Conservation (phyloP, 441 rosid genomes). For the Hypseocharis bilobata region DNA sequence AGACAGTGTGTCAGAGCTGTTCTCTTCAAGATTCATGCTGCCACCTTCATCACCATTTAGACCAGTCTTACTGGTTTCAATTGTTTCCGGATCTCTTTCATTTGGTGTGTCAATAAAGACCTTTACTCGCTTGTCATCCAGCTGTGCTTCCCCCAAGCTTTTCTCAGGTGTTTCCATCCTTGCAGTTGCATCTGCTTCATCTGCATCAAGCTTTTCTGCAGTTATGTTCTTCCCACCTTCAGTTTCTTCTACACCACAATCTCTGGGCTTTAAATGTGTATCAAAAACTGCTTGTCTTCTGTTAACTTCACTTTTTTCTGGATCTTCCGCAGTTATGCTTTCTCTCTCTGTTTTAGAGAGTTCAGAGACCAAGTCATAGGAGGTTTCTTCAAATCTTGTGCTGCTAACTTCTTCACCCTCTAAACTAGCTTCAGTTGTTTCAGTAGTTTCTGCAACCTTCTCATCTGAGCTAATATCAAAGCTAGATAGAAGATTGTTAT, state of each 20-base stretch:
- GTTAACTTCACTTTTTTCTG: not conserved
- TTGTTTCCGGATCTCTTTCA: conserved; percentile 4
- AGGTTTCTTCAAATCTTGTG: not conserved
- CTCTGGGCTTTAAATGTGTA: not conserved
- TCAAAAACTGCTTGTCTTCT: not conserved
- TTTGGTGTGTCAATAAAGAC: conserved; percentile 1
- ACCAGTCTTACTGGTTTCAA: conserved; percentile 1
- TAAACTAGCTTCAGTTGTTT: conserved; percentile 10
- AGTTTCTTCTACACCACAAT: not conserved
- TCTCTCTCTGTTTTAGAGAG: conserved; percentile 8
- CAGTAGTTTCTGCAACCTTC: not conserved
- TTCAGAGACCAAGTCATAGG: not conserved
- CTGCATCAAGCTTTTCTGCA: no score
- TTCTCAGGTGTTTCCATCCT: not conserved
- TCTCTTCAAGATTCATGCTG: not conserved
- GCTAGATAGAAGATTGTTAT: not conserved
- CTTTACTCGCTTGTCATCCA: not conserved
- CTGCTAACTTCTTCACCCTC: not conserved
- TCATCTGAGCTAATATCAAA: not conserved
- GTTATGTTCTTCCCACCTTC: no score
- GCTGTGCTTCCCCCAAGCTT: not conserved
- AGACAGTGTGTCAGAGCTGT: not conserved
- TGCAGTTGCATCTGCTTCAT: not conserved
- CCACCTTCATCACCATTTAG: not conserved
- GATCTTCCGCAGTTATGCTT: not conserved